Evolutionary conservation across 805 yeast species (phyloP).

Genomic region (Ogataea methanolica): DNA sequence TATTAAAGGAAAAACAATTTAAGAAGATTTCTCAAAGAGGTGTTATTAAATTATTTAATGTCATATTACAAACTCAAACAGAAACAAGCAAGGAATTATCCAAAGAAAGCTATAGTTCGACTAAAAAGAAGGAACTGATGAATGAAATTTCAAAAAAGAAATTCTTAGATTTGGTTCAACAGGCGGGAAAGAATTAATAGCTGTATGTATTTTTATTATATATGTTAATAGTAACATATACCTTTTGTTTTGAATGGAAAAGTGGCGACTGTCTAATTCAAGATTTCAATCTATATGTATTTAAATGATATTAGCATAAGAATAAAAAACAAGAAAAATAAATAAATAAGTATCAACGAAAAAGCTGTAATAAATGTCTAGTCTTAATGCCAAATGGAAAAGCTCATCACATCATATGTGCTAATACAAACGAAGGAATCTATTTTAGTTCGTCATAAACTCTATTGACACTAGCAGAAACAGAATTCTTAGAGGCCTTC

Average conservation of each 20-base stretch:
- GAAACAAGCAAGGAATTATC: conserved; percentile 48
- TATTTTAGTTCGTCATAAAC: conserved; percentile 18
- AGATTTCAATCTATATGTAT: too few relatives aligned
- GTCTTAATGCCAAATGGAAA: background rate
- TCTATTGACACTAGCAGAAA: conserved; percentile 25
- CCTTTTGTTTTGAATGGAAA: too few relatives aligned
- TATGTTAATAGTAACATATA: too few relatives aligned
- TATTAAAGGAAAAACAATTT: conserved; percentile 46
- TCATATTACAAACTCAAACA: conserved; percentile 74
- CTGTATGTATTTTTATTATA: too few relatives aligned
- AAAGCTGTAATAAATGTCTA: background rate
- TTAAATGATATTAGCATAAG: too few relatives aligned
- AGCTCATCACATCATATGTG: background rate
- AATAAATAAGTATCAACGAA: background rate
- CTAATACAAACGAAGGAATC: background rate
- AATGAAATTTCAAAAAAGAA: conserved; percentile 85
- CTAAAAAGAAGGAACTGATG: conserved; percentile 53
- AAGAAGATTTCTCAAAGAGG: conserved; percentile 57
- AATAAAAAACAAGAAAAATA: background rate
- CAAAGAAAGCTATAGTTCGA: conserved; percentile 37
- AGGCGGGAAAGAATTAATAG: conserved; percentile 48
- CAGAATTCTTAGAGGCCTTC: conserved; percentile 31
- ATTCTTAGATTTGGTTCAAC: conserved; percentile 81
- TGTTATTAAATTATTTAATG: conserved; percentile 30
- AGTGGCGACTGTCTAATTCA: too few relatives aligned